Evolutionary conservation across 2,329 filamentous ascomycete genomes (phyloP).

Genomic region (Calonectria montana): DNA sequence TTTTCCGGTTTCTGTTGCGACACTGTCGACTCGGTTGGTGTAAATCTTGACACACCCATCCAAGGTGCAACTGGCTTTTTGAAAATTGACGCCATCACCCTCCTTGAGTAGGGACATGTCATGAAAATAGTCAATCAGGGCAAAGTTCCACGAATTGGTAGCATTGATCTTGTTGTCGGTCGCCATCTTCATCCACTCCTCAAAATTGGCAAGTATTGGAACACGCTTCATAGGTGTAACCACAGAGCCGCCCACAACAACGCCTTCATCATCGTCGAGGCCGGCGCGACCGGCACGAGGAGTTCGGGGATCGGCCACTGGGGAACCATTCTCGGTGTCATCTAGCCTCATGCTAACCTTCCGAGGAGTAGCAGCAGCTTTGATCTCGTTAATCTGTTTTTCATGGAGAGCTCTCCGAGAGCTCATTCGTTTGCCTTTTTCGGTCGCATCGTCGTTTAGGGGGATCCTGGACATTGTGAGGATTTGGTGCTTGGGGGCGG

Average conservation of each 20-base stretch:
- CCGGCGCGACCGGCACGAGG: slow-evolving; percentile 54
- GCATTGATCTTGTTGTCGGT: slow-evolving; percentile 99
- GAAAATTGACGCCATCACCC: slow-evolving; percentile 97
- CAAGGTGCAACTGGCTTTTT: slow-evolving; percentile 96
- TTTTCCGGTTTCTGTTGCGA: slow-evolving; percentile 96
- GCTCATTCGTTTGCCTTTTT: slow-evolving; percentile 89
- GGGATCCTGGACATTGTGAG: slow-evolving; percentile 74
- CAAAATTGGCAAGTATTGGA: slow-evolving; percentile 95
- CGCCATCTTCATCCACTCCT: slow-evolving; percentile 99
- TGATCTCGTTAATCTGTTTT: slow-evolving; percentile 91
- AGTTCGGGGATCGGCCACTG: slow-evolving; percentile 66
- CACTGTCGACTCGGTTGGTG: slow-evolving; percentile 96
- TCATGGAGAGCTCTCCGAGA: slow-evolving; percentile 90
- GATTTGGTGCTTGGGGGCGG: slow-evolving; percentile 20
- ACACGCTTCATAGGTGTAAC: slow-evolving; percentile 97
- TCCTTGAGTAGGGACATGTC: slow-evolving; percentile 98
- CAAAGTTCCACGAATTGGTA: slow-evolving; percentile 98
- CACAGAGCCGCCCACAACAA: slow-evolving; percentile 77
- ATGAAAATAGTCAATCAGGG: slow-evolving; percentile 99
- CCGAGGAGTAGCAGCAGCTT: slow-evolving; percentile 75
- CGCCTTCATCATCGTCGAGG: slow-evolving; percentile 65
- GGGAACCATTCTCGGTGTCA: slow-evolving; percentile 67
- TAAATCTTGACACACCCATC: slow-evolving; percentile 99
- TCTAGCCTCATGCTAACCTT: slow-evolving; percentile 71
- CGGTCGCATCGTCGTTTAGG: slow-evolving; percentile 92